Evolutionary conservation across 805 yeast species (phyloP), one percentile per base, ranked within the genome.

Genomic region (Cyberlindnera bimundalis): DNA sequence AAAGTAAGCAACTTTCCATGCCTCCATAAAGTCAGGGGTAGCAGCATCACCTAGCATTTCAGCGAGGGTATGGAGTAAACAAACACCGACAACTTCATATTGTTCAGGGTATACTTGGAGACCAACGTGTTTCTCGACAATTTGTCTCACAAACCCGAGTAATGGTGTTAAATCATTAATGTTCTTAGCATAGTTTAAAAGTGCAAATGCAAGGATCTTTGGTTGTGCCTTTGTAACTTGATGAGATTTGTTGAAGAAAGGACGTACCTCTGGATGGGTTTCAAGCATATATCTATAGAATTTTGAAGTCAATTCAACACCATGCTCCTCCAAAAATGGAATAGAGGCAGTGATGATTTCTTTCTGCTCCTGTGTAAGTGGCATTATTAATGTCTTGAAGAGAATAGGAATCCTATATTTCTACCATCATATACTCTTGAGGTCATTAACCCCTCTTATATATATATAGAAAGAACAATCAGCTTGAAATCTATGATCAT

Each of bases 1-100:
- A 27, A 71, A 73, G 57, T 83, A 82, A 5, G 90, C 89, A 30
- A 65, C 70, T 18, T 68, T 65, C 86, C 88, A 83, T 10, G 87
- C 86, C 19, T 64, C 69, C 33, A 79, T 50, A 39, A 83, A 74
- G 30, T 70, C 78, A 3, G 66, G 70, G 15, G 78, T 76, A n/a
- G 85, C 85, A n/a, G 67, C 70, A 18, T 61, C 65, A 5, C 85
- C 86, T 26, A 82, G 62, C 29, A 78, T 68, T 40, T 71, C 70
- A 29, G 60, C 56, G 59, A 84, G 68, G 12, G 87, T 76, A 20
- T 63, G 62, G 24, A 82, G 55, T n/a, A 84, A 60, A 45, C 71
- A 68, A 23, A 59, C 55, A 21, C 88, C 90, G 24, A 82, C 88
- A 48, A 78, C 67, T 17, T 79, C 76, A 51, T 82, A 82, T 43